Conservation (phyloP, 179 eudicot genomes). For the Beta macrorhiza region DNA sequence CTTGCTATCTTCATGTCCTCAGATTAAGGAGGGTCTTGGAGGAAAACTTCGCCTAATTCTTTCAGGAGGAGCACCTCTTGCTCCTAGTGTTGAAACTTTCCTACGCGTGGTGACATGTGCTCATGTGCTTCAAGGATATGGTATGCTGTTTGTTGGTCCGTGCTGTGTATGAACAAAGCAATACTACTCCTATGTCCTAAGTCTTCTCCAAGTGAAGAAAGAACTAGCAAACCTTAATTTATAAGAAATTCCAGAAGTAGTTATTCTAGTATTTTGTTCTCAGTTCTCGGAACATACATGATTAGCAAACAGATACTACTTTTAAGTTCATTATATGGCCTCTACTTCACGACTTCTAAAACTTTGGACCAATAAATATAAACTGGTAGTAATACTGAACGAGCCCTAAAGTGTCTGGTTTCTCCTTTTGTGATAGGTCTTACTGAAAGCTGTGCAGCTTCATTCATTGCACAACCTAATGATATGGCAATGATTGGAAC, state of each 20-base stretch:
- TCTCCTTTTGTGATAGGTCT: slow-evolving; percentile 46
- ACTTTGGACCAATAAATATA: no score
- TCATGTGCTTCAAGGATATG: slow-evolving; percentile 94
- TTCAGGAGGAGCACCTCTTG: slow-evolving; percentile 95
- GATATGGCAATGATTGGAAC: slow-evolving; percentile 82
- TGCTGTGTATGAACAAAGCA: background rate
- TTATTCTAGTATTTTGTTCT: background rate
- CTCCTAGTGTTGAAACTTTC: slow-evolving; percentile 71
- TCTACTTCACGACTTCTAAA: no score
- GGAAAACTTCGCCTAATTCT: slow-evolving; percentile 83
- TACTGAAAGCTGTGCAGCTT: slow-evolving; percentile 93
- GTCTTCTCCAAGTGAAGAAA: background rate
- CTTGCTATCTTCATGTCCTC: slow-evolving; percentile 17
- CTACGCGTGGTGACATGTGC: slow-evolving; percentile 84
- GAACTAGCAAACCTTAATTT: background rate
- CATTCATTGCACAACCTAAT: slow-evolving; percentile 71
- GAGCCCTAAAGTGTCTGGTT: background rate
- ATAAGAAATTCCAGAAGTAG: background rate
- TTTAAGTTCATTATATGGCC: no score
- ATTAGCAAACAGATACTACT: no score
- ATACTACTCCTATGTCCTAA: background rate
- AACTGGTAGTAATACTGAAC: no score
- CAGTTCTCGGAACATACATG: no score
- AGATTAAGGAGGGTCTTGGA: slow-evolving; percentile 91
- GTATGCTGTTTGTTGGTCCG: slow-evolving; percentile 32